Percentiles rank a stretch among this genome's conserved stretches.
Conservation (phyloP, 2,329 filamentous ascomycete genomes). For the Aspergillus caelatus region DNA sequence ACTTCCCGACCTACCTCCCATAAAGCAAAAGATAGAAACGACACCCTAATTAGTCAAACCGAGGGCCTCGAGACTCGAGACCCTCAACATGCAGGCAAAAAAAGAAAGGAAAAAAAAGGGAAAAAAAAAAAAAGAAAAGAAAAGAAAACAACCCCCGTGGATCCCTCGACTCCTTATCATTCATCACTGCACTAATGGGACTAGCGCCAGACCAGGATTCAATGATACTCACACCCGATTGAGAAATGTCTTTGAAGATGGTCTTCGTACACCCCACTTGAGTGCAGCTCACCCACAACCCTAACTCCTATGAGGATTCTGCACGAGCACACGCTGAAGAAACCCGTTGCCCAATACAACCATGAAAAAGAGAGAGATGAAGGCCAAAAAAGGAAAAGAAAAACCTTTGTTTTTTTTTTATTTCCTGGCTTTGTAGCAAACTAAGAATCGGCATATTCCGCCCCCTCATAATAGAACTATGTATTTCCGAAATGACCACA, state of each 20-base stretch:
- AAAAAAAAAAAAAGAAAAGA: too few species aligned
- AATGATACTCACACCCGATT: background rate
- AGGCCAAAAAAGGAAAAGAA: background rate
- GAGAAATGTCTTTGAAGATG: background rate
- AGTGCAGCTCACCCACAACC: background rate
- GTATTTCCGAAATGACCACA: background rate
- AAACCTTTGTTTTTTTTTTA: too few species aligned
- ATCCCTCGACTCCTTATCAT: background rate
- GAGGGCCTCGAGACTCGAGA: too few species aligned
- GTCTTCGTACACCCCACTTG: background rate
- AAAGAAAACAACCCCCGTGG: background rate
- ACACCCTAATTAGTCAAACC: too few species aligned
- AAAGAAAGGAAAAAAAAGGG: too few species aligned
- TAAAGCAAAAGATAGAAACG: background rate
- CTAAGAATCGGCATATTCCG: background rate
- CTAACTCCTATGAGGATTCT: conserved; percentile 4
- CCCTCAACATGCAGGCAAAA: background rate
- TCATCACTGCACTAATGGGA: background rate
- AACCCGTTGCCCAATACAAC: background rate
- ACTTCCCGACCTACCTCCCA: too few species aligned
- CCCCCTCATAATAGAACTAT: background rate
- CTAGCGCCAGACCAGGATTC: conserved; percentile 1
- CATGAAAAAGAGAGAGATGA: background rate
- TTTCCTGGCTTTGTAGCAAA: too few species aligned
- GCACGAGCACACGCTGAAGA: conserved; percentile 5